Percentiles rank a stretch among this genome's conserved stretches.
These are phyloP conservation scores for Monosporascus sp. DNA, from an alignment of 2,329 filamentous ascomycete genomes.

Conservation along the genomic window DNA sequence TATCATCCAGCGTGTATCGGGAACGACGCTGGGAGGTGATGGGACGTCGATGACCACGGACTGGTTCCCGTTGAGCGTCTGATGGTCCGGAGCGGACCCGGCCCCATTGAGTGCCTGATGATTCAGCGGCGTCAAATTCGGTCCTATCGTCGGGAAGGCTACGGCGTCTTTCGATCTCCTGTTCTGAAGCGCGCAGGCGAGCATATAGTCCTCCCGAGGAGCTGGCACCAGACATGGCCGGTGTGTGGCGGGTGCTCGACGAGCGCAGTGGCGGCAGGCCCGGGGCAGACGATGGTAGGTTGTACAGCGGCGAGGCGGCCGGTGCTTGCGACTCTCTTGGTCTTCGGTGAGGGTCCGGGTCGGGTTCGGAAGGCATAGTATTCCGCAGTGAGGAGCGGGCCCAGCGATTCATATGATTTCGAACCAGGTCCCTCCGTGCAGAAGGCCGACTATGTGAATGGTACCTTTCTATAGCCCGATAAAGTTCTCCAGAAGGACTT, in stretches of 20 bases:
- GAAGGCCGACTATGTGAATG: conserved; percentile 23
- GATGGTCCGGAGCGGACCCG: conserved; percentile 6
- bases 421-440: conserved; percentile 13
- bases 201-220: conserved; percentile 9
- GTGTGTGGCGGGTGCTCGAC: conserved; percentile 22
- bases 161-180: conserved; percentile 11
- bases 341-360: conserved; percentile 29
- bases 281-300: conserved; percentile 17
- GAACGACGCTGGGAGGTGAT: conserved; percentile 6
- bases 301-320: conserved; percentile 17
- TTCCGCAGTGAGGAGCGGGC: conserved; percentile 16
- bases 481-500: conserved; percentile 37
- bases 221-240: conserved; percentile 19
- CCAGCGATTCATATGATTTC: conserved; percentile 19
- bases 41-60: conserved; percentile 5
- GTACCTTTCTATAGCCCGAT: conserved; percentile 36
- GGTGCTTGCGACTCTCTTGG: conserved; percentile 27
- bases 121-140: conserved; percentile 3
- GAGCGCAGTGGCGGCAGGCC: conserved; percentile 33
- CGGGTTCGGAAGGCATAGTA: conserved; percentile 31
- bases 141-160: conserved; percentile 8
- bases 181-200: conserved; percentile 16
- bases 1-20: conserved; percentile 9
- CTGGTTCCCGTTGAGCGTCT: not conserved
- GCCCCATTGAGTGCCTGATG: conserved; percentile 4